Evolutionary conservation across 1,284 basidiomycete genomes (phyloP).

Genomic region (Mycosarcoma mackinlayi): DNA sequence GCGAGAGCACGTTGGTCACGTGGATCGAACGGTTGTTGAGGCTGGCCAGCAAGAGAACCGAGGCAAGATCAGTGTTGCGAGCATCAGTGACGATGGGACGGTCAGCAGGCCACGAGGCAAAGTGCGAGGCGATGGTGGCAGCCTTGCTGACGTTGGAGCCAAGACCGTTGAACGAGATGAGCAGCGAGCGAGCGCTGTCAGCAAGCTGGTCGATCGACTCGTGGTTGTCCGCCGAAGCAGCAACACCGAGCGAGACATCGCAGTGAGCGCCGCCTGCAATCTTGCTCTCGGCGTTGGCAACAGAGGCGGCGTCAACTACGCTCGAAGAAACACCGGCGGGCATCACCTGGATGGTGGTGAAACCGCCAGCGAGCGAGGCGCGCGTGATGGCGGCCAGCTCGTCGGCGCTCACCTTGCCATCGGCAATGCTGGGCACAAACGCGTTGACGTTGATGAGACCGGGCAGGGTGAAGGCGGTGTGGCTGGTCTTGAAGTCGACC

Average conservation of each 20-base stretch:
- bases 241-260: slow-evolving; percentile 63
- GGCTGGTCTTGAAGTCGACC: slow-evolving; percentile 92
- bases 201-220: slow-evolving; percentile 53
- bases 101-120: slow-evolving; percentile 88
- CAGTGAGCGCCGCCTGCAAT: slow-evolving; percentile 59
- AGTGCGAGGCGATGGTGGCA: slow-evolving; percentile 81
- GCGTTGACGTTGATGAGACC: slow-evolving; percentile 89
- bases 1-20: slow-evolving; percentile 88
- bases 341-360: slow-evolving; percentile 61
- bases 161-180: slow-evolving; percentile 60
- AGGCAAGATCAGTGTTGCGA: slow-evolving; percentile 89
- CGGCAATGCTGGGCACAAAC: slow-evolving; percentile 82
- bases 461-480: slow-evolving; percentile 88
- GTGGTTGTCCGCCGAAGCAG: slow-evolving; percentile 56
- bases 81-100: slow-evolving; percentile 95
- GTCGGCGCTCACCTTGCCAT: slow-evolving; percentile 71
- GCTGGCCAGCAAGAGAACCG: slow-evolving; percentile 89
- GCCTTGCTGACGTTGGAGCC: slow-evolving; percentile 56
- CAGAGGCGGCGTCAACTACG: slow-evolving; percentile 48
- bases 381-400: slow-evolving; percentile 73
- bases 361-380: slow-evolving; percentile 61
- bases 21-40: slow-evolving; percentile 90
- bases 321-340: slow-evolving; percentile 47
- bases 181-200: slow-evolving; percentile 59
- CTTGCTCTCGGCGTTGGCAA: slow-evolving; percentile 60